Evolutionary conservation across 768 basidiomycete species (phyloP), one percentile per base, ranked within the genome.

Genomic region (Podaxis sp.): DNA sequence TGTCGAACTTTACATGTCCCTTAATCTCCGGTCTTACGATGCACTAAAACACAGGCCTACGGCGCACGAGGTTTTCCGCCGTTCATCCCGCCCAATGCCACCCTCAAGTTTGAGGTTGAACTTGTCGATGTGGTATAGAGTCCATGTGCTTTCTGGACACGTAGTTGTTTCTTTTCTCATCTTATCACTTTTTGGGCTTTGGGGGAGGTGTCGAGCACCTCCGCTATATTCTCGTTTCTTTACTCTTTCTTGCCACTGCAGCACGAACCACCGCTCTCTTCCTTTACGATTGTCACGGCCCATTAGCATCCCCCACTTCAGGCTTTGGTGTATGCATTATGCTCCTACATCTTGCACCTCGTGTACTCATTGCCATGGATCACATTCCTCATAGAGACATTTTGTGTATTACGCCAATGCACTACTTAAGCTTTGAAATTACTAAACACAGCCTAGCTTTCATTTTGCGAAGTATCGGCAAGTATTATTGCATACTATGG

Each of bases 31-130:
- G n/a, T 44, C 44, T 57, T 63, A 32, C 27, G 51, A 57, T 47
- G 13, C 62, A 48, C 54, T 50, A 23, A 27, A 44, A 50, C 54
- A 55, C 65, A 92, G 89, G 90, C 79, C 46, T 92, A 93, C 64
- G 91, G 91, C 16, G 18, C 74, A 25, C 82, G 88, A 28, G 92
- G 93, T 5, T 92, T 89, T 74, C 85, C 87, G 7, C 89, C 89
- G 14, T 78, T 89, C 63, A 94, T 94, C 72, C 91, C 91, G 10
- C 71, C 88, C 65, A 86, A 93, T 69, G 71, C 90, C 4, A 85
- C 82, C 16, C 82, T 95, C 72, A 80, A 74, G 63, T 95, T 95
- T 69, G 91, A 93, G 74, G 90, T 95, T 55, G 90, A 95, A 74
- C 79, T 95, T 55, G 63, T 93, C 59, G 78, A 83, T 72, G 38